Conservation (phyloP, 345 rosid species). For the Populus tremula region DNA sequence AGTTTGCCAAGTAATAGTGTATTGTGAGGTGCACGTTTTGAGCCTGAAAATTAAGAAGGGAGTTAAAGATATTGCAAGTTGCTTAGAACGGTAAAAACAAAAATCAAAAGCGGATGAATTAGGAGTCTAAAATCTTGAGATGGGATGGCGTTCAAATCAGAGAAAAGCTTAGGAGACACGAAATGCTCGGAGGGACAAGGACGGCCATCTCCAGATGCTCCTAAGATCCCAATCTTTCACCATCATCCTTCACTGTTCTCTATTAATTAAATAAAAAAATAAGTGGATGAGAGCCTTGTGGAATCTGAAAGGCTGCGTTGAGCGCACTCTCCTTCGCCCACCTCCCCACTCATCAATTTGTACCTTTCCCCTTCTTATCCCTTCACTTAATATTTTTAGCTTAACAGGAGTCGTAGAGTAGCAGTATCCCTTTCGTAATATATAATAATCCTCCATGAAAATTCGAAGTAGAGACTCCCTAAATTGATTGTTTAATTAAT, state of each 20-base stretch:
- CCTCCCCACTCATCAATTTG: not conserved
- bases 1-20: too few species aligned
- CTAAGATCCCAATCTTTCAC: not conserved
- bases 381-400: not conserved
- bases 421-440: too few species aligned
- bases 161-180: slow-evolving; percentile 18
- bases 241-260: not conserved
- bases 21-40: not conserved
- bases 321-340: not conserved
- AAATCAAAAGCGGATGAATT: not conserved
- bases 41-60: not conserved
- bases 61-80: not conserved
- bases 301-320: slow-evolving; percentile 41
- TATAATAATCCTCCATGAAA: too few species aligned
- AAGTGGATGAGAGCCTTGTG: slow-evolving; percentile 46
- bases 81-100: not conserved
- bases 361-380: slow-evolving; percentile 15
- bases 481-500: not conserved
- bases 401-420: not conserved
- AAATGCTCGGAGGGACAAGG: slow-evolving; percentile 21
- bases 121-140: not conserved
- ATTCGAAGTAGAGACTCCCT: not conserved
- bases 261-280: not conserved
- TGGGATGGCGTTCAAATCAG: not conserved
- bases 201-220: slow-evolving; percentile 17